Evolutionary conservation across 2,329 filamentous ascomycete genomes (phyloP), one percentile per base, ranked within the genome.

Genomic region (Ilyonectria mors-panacis): DNA sequence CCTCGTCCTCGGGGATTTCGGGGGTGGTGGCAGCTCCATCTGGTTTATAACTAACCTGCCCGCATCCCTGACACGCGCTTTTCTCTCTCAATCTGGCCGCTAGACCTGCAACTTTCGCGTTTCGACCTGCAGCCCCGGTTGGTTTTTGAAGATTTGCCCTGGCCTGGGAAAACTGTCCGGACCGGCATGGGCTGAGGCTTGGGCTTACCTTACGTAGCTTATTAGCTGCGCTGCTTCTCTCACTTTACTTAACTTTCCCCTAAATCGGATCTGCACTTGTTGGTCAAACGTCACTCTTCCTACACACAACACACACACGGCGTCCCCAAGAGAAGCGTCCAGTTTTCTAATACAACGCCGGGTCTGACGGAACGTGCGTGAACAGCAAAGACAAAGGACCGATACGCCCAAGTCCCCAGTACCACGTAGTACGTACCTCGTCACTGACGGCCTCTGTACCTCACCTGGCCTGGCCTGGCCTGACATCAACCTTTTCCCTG

Each of bases 401-500:
- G 63, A 57, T 45, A 57, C 50, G 30, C 7, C 47, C 37, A 44
- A 61, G 28, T 44, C 37, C n/a, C 15, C 8, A 48, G 21, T 19
- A 48, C 47, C 33, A 26, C 28, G 19, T 7, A 48, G 21, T 17
- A 48, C 47, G 48, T 42, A 59, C 62, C 55, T 59, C 47, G 23
- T 56, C 30, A 45, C 62, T 23, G 39, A 42, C 39, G 48, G 33
- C 39, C 48, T 59, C 44, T 45, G 23, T 65, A 19, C 50, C 51
- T 60, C 51, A 42, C 42, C 23, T 50, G 48, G 51, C 51, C 60
- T 50, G 23, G 60, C 47, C 56, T 63, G 42, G 51, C 59, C 59
- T 63, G 59, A 63, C 45, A 63, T 56, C 53, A 44, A 44, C 33
- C 42, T 19, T 61, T 39, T 57, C 47, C 63, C 58, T 61, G 63